Evolutionary conservation across 2,329 filamentous ascomycete genomes (phyloP).

Genomic region (Pestalotiopsis sp.): DNA sequence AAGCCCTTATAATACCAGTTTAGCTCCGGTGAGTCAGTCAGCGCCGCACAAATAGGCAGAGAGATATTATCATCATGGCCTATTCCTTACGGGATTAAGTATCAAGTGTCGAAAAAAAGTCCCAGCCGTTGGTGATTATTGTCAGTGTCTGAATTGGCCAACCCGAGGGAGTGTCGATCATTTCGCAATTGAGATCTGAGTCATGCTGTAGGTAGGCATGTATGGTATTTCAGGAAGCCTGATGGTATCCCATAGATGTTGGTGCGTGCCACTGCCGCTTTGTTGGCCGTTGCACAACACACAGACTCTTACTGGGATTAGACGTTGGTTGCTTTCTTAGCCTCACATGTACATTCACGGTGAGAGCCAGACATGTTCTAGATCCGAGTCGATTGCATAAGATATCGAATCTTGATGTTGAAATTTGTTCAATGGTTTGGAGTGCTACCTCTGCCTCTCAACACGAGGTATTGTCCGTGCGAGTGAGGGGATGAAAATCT

Average conservation of each 20-base stretch:
- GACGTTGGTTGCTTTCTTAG: no score
- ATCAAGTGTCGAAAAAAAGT: neutral
- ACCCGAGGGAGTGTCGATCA: neutral
- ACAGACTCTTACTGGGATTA: no score
- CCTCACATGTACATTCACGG: neutral
- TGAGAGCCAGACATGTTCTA: neutral
- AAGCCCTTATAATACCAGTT: neutral
- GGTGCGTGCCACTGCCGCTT: neutral
- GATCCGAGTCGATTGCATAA: neutral
- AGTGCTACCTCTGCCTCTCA: neutral
- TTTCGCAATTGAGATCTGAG: neutral
- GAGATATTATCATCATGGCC: neutral
- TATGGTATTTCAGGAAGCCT: neutral
- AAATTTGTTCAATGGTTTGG: neutral
- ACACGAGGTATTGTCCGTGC: neutral
- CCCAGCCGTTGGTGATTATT: neutral
- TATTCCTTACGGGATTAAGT: neutral
- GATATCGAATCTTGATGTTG: neutral
- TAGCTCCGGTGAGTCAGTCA: neutral
- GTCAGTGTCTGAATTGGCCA: neutral
- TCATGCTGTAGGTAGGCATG: neutral
- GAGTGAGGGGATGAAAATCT: neutral
- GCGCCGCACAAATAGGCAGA: neutral
- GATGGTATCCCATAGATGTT: neutral
- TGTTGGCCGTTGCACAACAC: neutral